Conservation (phyloP, 108 stramenopile species). For the Cyclotella baltica region DNA sequence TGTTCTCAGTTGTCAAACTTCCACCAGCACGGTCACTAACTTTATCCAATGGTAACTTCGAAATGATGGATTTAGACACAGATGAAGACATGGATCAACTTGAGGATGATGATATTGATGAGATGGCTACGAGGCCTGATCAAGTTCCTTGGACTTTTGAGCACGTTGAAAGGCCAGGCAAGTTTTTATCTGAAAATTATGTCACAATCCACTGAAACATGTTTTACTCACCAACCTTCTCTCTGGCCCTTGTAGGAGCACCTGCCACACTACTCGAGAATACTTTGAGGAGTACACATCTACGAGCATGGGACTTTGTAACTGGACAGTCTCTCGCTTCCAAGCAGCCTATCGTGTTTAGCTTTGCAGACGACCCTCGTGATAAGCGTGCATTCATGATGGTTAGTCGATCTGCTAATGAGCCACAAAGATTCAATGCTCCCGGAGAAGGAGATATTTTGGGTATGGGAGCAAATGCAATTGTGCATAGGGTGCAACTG, state of each 20-base stretch:
- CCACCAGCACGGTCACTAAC: constrained; percentile 14
- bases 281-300: constrained; percentile 62
- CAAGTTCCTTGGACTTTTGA: constrained; percentile 78
- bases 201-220: too few species aligned
- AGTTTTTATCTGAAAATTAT: neutral
- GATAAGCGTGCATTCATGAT: constrained; percentile 80
- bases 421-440: constrained; percentile 67
- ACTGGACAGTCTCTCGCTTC: constrained; percentile 73
- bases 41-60: constrained; percentile 1
- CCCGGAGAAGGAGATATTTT: constrained; percentile 77
- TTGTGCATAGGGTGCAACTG: constrained; percentile 75
- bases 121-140: constrained; percentile 19
- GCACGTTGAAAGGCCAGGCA: constrained; percentile 65
- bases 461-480: constrained; percentile 83
- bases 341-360: constrained; percentile 71
- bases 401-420: constrained; percentile 66
- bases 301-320: constrained; percentile 83
- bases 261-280: constrained; percentile 73
- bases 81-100: constrained; percentile 27
- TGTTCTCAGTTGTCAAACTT: constrained; percentile 66
- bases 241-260: constrained; percentile 30
- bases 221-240: neutral
- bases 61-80: constrained; percentile 18
- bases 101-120: constrained; percentile 13
- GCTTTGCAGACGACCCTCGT: constrained; percentile 63